Conservation (phyloP, 176 grass and related monocot genomes). For the Ampelocalamus luodianensis region DNA sequence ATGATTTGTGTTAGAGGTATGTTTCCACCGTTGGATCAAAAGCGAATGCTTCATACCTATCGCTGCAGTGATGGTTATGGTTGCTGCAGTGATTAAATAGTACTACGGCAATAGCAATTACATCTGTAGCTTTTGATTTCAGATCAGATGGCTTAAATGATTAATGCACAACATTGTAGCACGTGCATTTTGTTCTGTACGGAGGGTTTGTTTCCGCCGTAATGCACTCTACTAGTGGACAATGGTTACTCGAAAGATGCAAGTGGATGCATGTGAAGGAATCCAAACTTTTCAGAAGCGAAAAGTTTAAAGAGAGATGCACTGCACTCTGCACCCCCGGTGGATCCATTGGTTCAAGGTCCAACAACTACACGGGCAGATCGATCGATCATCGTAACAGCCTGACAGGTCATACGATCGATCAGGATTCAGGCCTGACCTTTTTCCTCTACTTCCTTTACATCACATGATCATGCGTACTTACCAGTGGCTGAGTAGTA, state of each 20-base stretch:
- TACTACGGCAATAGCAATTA: no score
- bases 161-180: no score
- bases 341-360: not conserved
- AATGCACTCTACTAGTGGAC: no score
- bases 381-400: not conserved
- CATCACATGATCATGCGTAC: not conserved
- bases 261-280: not conserved
- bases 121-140: no score
- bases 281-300: conserved; percentile 15
- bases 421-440: not conserved
- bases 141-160: no score
- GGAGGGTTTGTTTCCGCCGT: no score
- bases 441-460: not conserved
- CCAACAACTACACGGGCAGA: not conserved
- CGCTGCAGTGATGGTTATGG: no score
- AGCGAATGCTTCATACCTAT: no score
- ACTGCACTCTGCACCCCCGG: not conserved
- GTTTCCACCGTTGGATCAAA: no score
- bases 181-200: no score
- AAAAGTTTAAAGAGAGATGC: not conserved
- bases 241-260: not conserved
- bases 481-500: not conserved
- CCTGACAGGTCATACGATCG: not conserved
- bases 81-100: no score
- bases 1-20: no score